These are phyloP conservation scores for Xylaria telfairii DNA, from an alignment of 495 filamentous ascomycete species.

Conservation along the genomic window DNA sequence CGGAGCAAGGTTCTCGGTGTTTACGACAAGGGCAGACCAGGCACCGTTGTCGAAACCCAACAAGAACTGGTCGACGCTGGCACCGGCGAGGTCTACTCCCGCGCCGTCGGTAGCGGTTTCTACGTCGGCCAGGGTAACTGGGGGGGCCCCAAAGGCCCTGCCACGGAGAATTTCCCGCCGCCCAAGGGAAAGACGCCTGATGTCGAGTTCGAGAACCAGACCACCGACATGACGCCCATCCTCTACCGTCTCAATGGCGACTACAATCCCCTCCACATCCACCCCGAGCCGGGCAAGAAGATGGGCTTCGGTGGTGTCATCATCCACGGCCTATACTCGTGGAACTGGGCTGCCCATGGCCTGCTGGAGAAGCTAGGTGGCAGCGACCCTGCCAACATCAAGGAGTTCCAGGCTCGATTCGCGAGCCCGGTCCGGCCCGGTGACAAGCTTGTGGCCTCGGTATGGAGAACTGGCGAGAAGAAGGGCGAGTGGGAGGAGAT, in stretches of 20 bases:
- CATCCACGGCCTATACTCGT: constrained; percentile 86
- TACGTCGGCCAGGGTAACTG: constrained; percentile 84
- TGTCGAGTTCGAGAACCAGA: constrained; percentile 71
- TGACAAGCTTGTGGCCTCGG: constrained; percentile 69
- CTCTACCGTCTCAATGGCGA: constrained; percentile 87
- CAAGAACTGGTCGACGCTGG: constrained; percentile 72
- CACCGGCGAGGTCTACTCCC: constrained; percentile 74
- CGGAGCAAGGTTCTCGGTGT: constrained; percentile 82
- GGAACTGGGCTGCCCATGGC: constrained; percentile 81
- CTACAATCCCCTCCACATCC: constrained; percentile 89
- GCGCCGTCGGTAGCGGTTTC: constrained; percentile 72
- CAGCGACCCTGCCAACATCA: constrained; percentile 77
- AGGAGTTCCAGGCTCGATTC: constrained; percentile 87
- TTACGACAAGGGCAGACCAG: constrained; percentile 89
- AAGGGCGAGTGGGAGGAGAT: constrained; percentile 81
- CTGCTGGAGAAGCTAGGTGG: constrained; percentile 74
- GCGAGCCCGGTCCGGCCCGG: constrained; percentile 82
- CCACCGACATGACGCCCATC: constrained; percentile 70
- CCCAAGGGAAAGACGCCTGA: constrained; percentile 77
- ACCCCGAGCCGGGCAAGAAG: constrained; percentile 79
- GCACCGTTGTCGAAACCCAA: constrained; percentile 82
- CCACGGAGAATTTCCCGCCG: constrained; percentile 74
- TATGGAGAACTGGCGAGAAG: constrained; percentile 68
- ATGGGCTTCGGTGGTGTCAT: constrained; percentile 92
- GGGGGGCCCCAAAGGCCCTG: constrained; percentile 90